Evolutionary conservation across 148 eudicot genomes (phyloP).

Genomic region (Cornus kousa): DNA sequence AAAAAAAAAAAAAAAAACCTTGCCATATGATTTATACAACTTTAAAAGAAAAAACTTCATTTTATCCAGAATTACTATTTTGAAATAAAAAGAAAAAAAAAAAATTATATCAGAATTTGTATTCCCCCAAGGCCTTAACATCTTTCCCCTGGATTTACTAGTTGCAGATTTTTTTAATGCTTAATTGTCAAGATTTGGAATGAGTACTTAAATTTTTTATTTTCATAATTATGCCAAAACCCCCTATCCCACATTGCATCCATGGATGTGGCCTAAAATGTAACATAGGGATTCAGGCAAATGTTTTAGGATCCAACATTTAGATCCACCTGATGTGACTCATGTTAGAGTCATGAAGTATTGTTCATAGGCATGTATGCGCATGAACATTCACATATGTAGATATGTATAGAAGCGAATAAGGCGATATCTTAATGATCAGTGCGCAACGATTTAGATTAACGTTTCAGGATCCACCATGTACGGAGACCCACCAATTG

Average conservation of each 20-base stretch:
- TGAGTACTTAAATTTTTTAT: background rate
- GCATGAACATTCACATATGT: background rate
- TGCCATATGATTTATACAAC: background rate
- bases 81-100: too few relatives aligned
- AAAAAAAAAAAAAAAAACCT: too few relatives aligned
- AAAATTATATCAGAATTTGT: background rate
- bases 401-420: background rate
- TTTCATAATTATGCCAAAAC: background rate
- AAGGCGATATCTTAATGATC: background rate
- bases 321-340: background rate
- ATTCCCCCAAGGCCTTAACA: background rate
- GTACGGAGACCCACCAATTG: too few relatives aligned
- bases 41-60: too few relatives aligned
- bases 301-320: background rate
- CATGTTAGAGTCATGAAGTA: background rate
- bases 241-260: background rate
- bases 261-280: background rate
- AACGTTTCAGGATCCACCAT: too few relatives aligned
- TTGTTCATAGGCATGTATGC: background rate
- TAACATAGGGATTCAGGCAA: background rate
- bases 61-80: too few relatives aligned
- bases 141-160: too few relatives aligned
- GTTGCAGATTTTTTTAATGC: too few relatives aligned
- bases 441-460: too few relatives aligned
- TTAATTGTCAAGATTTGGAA: too few relatives aligned